Base-by-base conservation (phyloP, 805 yeast species). In the Phaffomyces thermotolerans region DNA sequence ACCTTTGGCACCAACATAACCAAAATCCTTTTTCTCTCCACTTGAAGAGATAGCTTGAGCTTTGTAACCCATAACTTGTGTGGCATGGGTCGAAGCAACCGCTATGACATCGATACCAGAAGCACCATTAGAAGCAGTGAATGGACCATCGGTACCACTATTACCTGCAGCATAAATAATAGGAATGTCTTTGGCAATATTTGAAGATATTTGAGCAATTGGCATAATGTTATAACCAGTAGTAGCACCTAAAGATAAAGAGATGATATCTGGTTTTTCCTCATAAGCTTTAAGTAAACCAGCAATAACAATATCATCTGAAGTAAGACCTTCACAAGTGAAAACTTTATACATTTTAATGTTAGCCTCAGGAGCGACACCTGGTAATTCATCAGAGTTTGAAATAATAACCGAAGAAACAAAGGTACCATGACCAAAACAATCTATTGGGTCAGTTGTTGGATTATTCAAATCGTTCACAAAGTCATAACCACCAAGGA, bases 341-440 rank as follows among this genome's bases (percentile, higher is more conserved):
- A 50, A 50, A 10, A 50, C 50, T 39, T 40, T 45, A 42, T 50
- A 50, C 40, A 44, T 39, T 36, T 24, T 44, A 24, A 50, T 40
- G n/a, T 41, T 43, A n/a, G 53, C 46, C 8, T 36, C 47, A 30
- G 51, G 51, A 24, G 53, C 52, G 37, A 48, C 52, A 44, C 52
- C 53, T 3, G n/a, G 14, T 3, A 44, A 3, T 1, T 34, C 32
- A 6, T 40, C 40, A 29, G 45, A 40, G 24, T 48, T 30, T 27
- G 45, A 47, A 22, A 48, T 33, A 32, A 48, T 48, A 25, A 48
- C 36, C 23, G 52, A 45, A 15, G 50, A 40, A 18, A 48, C 51
- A 39, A 48, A 50, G 6, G 52, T 48, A 42, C 53, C 52, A 32
- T 50, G 53, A 32, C 53, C 53, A 13, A 32, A 43, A 46, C 52